These are phyloP conservation scores for Microbotryomycetes sp. DNA, from an alignment of 1,284 basidiomycete species.

Conservation along the genomic window DNA sequence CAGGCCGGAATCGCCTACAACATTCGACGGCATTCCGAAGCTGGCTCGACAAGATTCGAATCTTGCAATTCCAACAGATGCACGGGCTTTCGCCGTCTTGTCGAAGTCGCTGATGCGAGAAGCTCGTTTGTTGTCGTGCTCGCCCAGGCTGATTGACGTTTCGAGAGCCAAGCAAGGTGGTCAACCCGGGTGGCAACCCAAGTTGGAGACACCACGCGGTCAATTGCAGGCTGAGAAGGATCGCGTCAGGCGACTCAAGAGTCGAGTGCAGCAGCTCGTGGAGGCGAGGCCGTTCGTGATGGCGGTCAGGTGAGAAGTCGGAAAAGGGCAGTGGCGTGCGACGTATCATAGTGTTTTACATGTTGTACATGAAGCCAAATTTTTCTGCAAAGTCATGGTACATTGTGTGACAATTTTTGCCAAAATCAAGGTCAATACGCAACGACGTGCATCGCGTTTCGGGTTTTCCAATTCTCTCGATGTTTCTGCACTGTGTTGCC, in stretches of 20 bases:
- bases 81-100: constrained; percentile 65
- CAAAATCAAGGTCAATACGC: too few species aligned
- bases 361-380: too few species aligned
- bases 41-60: too few species aligned
- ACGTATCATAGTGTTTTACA: too few species aligned
- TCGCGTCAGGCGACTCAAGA: constrained; percentile 62
- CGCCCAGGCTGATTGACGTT: constrained; percentile 73
- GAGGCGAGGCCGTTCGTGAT: background rate
- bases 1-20: constrained; percentile 6
- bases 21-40: background rate
- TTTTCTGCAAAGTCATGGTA: too few species aligned
- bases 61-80: constrained; percentile 28
- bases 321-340: too few species aligned
- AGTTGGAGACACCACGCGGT: constrained; percentile 66
- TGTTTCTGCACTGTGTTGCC: too few species aligned
- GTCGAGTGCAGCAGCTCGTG: constrained; percentile 58
- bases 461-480: too few species aligned
- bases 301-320: too few species aligned
- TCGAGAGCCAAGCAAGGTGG: constrained; percentile 53
- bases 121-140: constrained; percentile 70
- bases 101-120: constrained; percentile 75
- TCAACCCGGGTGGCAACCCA: constrained; percentile 60
- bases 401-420: too few species aligned
- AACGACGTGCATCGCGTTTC: too few species aligned
- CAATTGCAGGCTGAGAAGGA: constrained; percentile 68